Base-by-base conservation (phyloP, 2,329 filamentous ascomycete genomes). In the Botrytis medusae region DNA sequence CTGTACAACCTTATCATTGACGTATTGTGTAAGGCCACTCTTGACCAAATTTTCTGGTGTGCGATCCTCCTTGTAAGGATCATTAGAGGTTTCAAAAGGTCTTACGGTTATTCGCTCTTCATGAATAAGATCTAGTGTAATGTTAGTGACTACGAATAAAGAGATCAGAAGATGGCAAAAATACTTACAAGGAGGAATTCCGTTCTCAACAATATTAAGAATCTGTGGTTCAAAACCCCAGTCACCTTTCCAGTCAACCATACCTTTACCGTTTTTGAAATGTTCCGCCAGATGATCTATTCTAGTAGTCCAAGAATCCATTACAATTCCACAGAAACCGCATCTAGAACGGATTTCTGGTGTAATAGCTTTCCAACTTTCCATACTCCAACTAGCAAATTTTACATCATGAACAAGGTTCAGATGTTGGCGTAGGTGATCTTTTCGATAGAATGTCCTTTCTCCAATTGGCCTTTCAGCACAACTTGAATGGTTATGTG, bases 201-300 rank as follows among this genome's bases (percentile, higher is more conserved):
- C 89, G 79, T 91, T 91, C 81, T 91, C 89, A 78, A 91, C 87
- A 84, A 90, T 87, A 75, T 89, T 85, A 77, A 90, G 83, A 60
- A 91, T 86, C 51, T 87, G 86, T 42, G 83, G 83, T 72, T 91
- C 89, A 75, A 91, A 91, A 84, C 89, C 89, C 89, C 89, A 91
- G 81, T 90, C 89, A 83, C 89, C 89, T 84, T 90, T 89, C 89
- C 89, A 91, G 81, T 91, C 88, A 75, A 87, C 87, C 89, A 91
- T 91, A 78, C 87, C 88, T 76, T 86, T 87, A 82, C 89, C 89
- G 40, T 85, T 87, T 82, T 90, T 91, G 84, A 91, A 91, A 81
- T 91, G 89, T 76, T 90, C 88, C n/a, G 89, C 89, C 57, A 91
- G 82, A 78, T 91, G 89, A 77, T 91, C 89, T 25, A 87, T 84